Conservation (phyloP, 1,139 yeast species). For the Scheffersomyces stambukii region DNA sequence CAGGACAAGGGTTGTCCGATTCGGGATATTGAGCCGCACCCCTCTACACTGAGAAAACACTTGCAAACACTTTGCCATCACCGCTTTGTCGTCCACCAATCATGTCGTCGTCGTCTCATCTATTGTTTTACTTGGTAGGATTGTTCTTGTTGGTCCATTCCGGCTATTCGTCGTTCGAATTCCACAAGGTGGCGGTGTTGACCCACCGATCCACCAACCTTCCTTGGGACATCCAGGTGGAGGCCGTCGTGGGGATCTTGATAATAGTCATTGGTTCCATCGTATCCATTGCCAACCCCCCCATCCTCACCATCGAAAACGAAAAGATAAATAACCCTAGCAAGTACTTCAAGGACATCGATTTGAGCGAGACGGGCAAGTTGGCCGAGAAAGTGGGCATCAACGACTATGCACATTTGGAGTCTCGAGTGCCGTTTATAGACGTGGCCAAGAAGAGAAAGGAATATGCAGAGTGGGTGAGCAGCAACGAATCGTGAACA, state of each 20-base stretch:
- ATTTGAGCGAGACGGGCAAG: conserved; percentile 43
- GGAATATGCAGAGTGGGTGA: conserved; percentile 37
- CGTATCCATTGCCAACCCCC: conserved; percentile 19
- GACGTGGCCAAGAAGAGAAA: conserved; percentile 39
- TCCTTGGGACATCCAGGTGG: conserved; percentile 40
- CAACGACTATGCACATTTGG: conserved; percentile 39
- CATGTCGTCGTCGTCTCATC: background rate
- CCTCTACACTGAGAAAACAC: too few relatives aligned
- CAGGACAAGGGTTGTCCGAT: too few relatives aligned
- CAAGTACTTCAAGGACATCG: conserved; percentile 39
- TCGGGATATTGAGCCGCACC: too few relatives aligned
- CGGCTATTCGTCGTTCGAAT: conserved; percentile 50
- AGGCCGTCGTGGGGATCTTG: conserved; percentile 37
- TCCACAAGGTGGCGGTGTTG: conserved; percentile 32
- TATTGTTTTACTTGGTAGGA: conserved; percentile 25
- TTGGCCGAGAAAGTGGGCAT: conserved; percentile 43
- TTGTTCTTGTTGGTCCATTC: conserved; percentile 38
- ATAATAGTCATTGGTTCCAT: conserved; percentile 36
- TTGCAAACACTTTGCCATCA: too few relatives aligned
- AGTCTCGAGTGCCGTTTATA: conserved; percentile 41
- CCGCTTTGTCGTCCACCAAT: too few relatives aligned
- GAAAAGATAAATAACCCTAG: conserved; percentile 14
- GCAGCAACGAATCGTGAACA: conserved; percentile 1
- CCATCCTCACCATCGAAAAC: conserved; percentile 19
- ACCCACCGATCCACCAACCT: conserved; percentile 15